Evolutionary conservation across 768 basidiomycete genomes (phyloP).

Genomic region (Psilocybe cubensis): DNA sequence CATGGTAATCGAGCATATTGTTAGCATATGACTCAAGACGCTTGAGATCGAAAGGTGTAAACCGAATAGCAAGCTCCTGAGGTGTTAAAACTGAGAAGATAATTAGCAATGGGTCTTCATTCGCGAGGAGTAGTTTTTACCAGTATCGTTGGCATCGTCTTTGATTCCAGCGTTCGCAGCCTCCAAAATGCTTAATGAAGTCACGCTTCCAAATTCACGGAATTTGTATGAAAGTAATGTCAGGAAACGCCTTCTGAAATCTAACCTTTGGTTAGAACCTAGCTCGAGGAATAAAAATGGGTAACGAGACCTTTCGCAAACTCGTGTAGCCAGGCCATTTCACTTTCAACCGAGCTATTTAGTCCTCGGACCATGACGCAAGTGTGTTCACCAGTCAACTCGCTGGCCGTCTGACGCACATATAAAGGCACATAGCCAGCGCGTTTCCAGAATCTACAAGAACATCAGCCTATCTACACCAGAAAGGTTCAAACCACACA

Average conservation of each 20-base stretch:
- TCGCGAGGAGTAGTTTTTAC: too few species aligned
- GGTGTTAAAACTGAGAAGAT: conserved; percentile 44
- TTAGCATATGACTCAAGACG: conserved; percentile 95
- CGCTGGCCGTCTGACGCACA: conserved; percentile 90
- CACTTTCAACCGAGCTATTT: conserved; percentile 62
- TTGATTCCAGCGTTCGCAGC: conserved; percentile 72
- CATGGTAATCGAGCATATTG: conserved; percentile 96
- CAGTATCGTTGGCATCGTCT: conserved; percentile 40
- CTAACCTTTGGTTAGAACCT: conserved; percentile 39
- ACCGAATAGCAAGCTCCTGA: conserved; percentile 53
- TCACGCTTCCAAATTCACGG: conserved; percentile 89
- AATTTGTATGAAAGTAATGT: conserved; percentile 92
- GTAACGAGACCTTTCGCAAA: conserved; percentile 74
- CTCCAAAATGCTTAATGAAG: conserved; percentile 86
- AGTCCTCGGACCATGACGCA: conserved; percentile 94
- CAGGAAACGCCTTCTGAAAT: conserved; percentile 92
- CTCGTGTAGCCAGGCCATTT: conserved; percentile 84
- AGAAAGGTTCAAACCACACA: neutral
- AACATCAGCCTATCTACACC: neutral
- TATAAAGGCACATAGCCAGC: conserved; percentile 92
- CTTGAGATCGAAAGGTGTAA: conserved; percentile 95
- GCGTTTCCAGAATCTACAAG: conserved; percentile 89
- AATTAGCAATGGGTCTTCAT: too few species aligned
- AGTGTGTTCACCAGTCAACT: conserved; percentile 95
- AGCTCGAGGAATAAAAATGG: neutral